Base-by-base conservation (phyloP, 805 yeast species). In the Danielozyma ontarioensis region DNA sequence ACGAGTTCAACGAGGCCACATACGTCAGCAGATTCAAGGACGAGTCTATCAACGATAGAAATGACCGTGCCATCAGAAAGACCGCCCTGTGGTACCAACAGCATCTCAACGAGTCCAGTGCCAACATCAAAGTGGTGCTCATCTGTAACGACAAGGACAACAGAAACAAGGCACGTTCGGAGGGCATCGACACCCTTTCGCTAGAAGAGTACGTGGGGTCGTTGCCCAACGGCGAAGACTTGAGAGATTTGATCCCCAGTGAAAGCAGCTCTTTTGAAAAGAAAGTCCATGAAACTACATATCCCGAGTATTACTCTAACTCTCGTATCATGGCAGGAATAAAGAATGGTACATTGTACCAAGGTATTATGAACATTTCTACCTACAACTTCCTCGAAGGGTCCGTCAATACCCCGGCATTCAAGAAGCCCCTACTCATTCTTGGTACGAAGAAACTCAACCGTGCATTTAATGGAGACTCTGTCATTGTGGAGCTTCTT, bases 321-420 rank as follows among this genome's bases (percentile, higher is more conserved):
- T 76, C 97, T 0, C 73, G 95, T 60, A 68, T 88, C 11, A 77
- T 87, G 75, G 97, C 95, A 31, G 98, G 98, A 28, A 58, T 90
- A 40, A 83, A 82, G 51, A 83, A 79, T 47, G 96, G 96, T 15
- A 79, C 90, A 10, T 63, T 93, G 29, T 83, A 82, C 53, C 96
- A 87, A 59, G 98, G 98, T 21, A 70, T 70, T 18, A 71, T 93
- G 46, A 76, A 77, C 45, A 77, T 89, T 13, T 85, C 90, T 4
- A 79, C 88, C 13, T 93, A 87, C 56, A 93, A 93, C 55, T 80
- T 83, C 50, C 68, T 89, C 37, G 96, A 93, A 62, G 98, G 95
- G 32, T 72, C 83, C 1, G 81, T 93, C 2, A 72, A 76, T 32
- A 74, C 83, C 4, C 65, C 80, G 2, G 75, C 83, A 0, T 80